These are phyloP conservation scores for Candida qinlingensis DNA, from an alignment of 805 yeast genomes.

Conservation along the genomic window DNA sequence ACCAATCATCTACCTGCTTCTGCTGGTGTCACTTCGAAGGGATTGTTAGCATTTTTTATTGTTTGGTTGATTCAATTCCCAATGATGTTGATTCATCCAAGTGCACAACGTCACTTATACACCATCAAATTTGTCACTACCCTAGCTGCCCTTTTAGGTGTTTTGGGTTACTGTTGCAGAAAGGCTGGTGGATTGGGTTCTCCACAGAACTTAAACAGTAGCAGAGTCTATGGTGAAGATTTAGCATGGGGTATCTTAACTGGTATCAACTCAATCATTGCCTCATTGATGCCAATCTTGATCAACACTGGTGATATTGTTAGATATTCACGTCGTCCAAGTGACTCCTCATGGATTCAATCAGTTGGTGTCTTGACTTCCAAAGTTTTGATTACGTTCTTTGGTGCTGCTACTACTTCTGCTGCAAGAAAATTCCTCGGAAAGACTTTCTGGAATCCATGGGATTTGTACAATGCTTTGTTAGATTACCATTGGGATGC, in stretches of 20 bases:
- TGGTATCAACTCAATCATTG: constrained; percentile 4
- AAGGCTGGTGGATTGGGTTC: constrained; percentile 10
- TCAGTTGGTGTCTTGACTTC: constrained; percentile 1
- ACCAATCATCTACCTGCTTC: constrained; percentile 1
- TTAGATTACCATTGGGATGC: constrained; percentile 2
- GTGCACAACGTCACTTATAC: constrained; percentile 1
- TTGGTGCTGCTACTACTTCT: constrained; percentile 3
- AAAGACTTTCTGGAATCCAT: constrained; percentile 2
- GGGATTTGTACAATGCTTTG: constrained; percentile 2
- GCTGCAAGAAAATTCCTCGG: constrained; percentile 2
- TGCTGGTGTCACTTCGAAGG: background rate
- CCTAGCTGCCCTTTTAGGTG: constrained; percentile 18
- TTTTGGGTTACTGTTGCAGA: constrained; percentile 9
- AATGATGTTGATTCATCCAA: constrained; percentile 1
- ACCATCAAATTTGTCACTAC: background rate
- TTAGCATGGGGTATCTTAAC: constrained; percentile 2
- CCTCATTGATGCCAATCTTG: constrained; percentile 1
- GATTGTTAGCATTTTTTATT: background rate
- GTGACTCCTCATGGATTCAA: constrained; percentile 4
- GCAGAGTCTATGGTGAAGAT: constrained; percentile 3
- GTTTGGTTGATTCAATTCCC: constrained; percentile 3
- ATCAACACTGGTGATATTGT: constrained; percentile 4
- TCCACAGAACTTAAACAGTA: constrained; percentile 2
- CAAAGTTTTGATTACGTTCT: constrained; percentile 1
- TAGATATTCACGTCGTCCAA: constrained; percentile 4